These are phyloP conservation scores for Xylaria digitata DNA, from an alignment of 2,329 filamentous ascomycete species.

Conservation along the genomic window DNA sequence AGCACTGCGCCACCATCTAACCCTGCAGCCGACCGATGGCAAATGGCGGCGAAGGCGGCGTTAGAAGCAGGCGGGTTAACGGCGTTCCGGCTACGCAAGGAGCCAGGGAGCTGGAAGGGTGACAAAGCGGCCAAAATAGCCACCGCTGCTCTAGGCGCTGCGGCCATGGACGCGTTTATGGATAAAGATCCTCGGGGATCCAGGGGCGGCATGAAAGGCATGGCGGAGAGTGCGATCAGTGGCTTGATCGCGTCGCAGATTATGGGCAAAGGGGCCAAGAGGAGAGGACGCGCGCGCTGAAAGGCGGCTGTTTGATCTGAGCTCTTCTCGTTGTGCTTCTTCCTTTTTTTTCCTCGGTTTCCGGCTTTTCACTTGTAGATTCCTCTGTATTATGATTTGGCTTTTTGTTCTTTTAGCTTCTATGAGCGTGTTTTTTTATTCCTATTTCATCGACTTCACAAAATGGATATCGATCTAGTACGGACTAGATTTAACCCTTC, in stretches of 20 bases:
- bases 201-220: slow-evolving; percentile 46
- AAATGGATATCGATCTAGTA: neutral
- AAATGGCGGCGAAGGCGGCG: slow-evolving; percentile 58
- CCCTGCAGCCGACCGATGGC: slow-evolving; percentile 45
- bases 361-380: neutral
- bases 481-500: neutral
- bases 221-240: slow-evolving; percentile 49
- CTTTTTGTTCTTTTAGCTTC: neutral
- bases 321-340: neutral
- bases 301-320: neutral
- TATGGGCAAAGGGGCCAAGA: slow-evolving; percentile 43
- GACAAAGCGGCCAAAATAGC: slow-evolving; percentile 62
- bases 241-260: slow-evolving; percentile 49
- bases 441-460: neutral
- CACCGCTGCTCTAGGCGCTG: slow-evolving; percentile 61
- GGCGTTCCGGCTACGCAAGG: slow-evolving; percentile 59
- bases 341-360: neutral
- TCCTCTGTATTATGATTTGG: neutral
- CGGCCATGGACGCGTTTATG: slow-evolving; percentile 60
- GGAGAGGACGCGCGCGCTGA: slow-evolving; percentile 11
- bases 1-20: slow-evolving; percentile 32
- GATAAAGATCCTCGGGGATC: slow-evolving; percentile 48
- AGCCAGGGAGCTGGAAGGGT: slow-evolving; percentile 60
- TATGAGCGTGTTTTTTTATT: neutral
- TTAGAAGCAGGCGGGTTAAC: slow-evolving; percentile 62